Evolutionary conservation across 495 filamentous ascomycete genomes (phyloP).

Genomic region (Penicillium soppii): DNA sequence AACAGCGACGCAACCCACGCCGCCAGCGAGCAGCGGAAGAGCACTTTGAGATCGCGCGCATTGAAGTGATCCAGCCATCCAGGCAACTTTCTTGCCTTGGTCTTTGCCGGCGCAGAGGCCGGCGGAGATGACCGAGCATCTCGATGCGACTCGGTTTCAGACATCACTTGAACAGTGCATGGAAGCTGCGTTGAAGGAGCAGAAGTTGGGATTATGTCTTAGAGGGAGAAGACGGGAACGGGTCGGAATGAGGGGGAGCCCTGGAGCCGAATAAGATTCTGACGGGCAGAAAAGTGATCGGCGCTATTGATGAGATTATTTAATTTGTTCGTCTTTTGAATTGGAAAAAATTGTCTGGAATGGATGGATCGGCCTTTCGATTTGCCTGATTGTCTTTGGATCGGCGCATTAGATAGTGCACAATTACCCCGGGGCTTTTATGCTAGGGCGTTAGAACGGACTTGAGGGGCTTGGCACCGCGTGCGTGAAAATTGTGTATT

Average conservation of each 20-base stretch:
- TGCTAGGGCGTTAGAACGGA: background rate
- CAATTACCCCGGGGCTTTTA: background rate
- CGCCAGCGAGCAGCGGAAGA: slow-evolving; percentile 43
- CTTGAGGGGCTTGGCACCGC: background rate
- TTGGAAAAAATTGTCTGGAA: background rate
- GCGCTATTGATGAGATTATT: slow-evolving; percentile 18
- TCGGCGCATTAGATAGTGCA: background rate
- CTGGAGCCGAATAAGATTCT: background rate
- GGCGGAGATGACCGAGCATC: slow-evolving; percentile 6
- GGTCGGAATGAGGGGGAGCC: slow-evolving; percentile 2
- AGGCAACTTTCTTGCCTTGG: slow-evolving; percentile 28
- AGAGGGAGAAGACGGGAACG: background rate
- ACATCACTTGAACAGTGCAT: background rate
- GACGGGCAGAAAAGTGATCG: slow-evolving; percentile 8
- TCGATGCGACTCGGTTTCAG: slow-evolving; percentile 9
- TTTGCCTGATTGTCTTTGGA: background rate
- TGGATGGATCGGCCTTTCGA: background rate
- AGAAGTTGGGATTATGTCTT: background rate
- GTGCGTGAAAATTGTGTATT: too few relatives aligned
- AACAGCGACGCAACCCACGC: slow-evolving; percentile 43
- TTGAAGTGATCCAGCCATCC: slow-evolving; percentile 46
- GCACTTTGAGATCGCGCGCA: slow-evolving; percentile 42
- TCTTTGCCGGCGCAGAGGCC: slow-evolving; percentile 5
- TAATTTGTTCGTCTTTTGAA: background rate
- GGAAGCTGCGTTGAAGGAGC: background rate